Evolutionary conservation across 345 rosid species (phyloP).

Genomic region (Toxicodendron radicans): DNA sequence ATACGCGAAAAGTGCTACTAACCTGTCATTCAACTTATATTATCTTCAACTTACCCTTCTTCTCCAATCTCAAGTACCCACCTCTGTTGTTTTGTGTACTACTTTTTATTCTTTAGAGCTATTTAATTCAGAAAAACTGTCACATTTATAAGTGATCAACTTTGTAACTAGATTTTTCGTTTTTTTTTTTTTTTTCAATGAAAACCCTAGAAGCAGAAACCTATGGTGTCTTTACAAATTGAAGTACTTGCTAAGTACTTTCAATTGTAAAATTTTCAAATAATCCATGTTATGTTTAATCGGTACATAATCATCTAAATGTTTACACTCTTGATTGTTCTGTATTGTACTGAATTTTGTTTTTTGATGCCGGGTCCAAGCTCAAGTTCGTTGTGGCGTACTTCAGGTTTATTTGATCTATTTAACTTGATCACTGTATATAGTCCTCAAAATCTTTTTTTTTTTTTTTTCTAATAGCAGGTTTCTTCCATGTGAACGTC

Average conservation of each 20-base stretch:
- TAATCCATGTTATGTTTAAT: background rate
- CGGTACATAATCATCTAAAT: too few relatives aligned
- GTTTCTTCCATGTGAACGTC: background rate
- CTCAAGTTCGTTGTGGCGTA: background rate
- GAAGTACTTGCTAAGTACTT: background rate
- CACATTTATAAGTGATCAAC: background rate
- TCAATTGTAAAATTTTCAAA: background rate
- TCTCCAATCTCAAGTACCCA: background rate
- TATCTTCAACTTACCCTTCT: background rate
- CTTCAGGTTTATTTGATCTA: background rate
- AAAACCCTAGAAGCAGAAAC: constrained; percentile 12
- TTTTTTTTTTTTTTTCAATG: background rate
- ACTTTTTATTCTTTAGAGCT: background rate
- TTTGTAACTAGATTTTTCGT: background rate
- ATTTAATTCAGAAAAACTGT: background rate
- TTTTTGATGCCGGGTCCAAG: background rate
- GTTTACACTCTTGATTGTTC: background rate
- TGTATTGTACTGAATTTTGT: background rate
- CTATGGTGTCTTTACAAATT: background rate
- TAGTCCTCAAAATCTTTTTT: too few relatives aligned
- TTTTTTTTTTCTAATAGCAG: background rate
- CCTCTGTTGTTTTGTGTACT: background rate
- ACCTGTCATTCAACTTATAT: background rate
- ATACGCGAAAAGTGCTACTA: background rate
- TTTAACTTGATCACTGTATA: background rate